Conservation (phyloP, 768 basidiomycete genomes). For the Rhodotorula kratochvilovae region DNA sequence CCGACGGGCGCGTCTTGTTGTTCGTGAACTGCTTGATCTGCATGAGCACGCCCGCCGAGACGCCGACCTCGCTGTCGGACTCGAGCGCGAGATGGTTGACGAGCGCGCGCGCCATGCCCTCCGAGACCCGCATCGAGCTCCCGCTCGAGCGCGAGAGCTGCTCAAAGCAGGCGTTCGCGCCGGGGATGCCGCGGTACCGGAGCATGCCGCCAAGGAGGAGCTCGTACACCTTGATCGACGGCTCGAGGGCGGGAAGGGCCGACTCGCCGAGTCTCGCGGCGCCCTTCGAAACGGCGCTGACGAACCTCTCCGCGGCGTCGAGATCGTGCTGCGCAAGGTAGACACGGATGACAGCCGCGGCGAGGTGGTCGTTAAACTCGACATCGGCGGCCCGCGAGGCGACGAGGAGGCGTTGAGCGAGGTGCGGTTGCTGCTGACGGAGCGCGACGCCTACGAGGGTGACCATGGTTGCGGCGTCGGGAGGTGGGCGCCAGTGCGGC, state of each 20-base stretch:
- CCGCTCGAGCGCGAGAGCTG: not conserved
- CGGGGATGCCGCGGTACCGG: constrained; percentile 12
- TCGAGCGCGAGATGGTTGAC: constrained; percentile 23
- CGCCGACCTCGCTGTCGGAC: not conserved
- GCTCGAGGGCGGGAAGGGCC: not conserved
- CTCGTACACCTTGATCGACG: constrained; percentile 15
- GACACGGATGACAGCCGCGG: constrained; percentile 9
- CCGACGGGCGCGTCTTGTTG: constrained; percentile 8
- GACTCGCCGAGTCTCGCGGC: not conserved
- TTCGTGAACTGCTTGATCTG: constrained; percentile 12
- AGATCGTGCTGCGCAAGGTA: constrained; percentile 17
- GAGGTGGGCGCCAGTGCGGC: constrained; percentile 2
- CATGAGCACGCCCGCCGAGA: constrained; percentile 10
- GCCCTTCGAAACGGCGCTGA: constrained; percentile 1
- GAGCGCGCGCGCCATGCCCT: constrained; percentile 27
- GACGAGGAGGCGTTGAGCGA: constrained; percentile 16
- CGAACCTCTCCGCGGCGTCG: constrained; percentile 24
- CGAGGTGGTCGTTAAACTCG: constrained; percentile 19
- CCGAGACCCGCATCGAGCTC: constrained; percentile 5
- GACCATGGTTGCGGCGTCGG: constrained; percentile 29
- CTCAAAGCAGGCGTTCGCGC: constrained; percentile 13
- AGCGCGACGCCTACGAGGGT: constrained; percentile 23
- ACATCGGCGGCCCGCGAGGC: not conserved
- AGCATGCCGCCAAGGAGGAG: constrained; percentile 22
- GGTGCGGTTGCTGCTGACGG: constrained; percentile 8